These are phyloP conservation scores for Aspergillus quadrilineatus DNA, from an alignment of 2,329 filamentous ascomycete species.

Conservation along the genomic window DNA sequence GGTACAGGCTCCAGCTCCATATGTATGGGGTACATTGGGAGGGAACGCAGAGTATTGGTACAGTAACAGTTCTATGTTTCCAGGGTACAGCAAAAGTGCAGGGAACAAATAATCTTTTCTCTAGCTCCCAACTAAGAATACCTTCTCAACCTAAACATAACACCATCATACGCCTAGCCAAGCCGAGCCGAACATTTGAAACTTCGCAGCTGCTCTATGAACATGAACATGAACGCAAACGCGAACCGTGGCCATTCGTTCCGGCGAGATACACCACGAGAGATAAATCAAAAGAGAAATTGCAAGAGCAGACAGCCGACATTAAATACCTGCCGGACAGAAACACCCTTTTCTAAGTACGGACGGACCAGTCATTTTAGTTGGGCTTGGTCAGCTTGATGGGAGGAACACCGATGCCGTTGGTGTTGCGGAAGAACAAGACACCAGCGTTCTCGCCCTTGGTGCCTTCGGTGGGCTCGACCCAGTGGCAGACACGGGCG, in stretches of 20 bases:
- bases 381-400: conserved; percentile 40
- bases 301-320: conserved; percentile 3
- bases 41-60: too few relatives aligned
- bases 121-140: not conserved
- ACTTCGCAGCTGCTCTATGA: conserved; percentile 4
- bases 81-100: not conserved
- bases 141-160: not conserved
- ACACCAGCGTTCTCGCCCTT: conserved; percentile 79
- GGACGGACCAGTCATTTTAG: not conserved
- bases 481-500: conserved; percentile 91
- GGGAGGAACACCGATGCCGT: conserved; percentile 71
- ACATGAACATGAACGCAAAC: not conserved
- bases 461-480: conserved; percentile 84
- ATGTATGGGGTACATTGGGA: too few relatives aligned
- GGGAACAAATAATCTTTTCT: not conserved
- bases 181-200: not conserved
- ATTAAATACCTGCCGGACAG: conserved; percentile 10
- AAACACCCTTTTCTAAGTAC: conserved; percentile 20
- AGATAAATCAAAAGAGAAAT: conserved; percentile 5
- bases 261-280: conserved; percentile 26
- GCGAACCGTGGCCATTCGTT: conserved; percentile 23
- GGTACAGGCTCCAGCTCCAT: too few relatives aligned
- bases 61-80: too few relatives aligned
- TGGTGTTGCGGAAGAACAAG: conserved; percentile 92
- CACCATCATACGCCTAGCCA: not conserved